These are phyloP conservation scores for Kingdonia uniflora DNA, from an alignment of 164 flowering plant genomes.

Conservation along the genomic window DNA sequence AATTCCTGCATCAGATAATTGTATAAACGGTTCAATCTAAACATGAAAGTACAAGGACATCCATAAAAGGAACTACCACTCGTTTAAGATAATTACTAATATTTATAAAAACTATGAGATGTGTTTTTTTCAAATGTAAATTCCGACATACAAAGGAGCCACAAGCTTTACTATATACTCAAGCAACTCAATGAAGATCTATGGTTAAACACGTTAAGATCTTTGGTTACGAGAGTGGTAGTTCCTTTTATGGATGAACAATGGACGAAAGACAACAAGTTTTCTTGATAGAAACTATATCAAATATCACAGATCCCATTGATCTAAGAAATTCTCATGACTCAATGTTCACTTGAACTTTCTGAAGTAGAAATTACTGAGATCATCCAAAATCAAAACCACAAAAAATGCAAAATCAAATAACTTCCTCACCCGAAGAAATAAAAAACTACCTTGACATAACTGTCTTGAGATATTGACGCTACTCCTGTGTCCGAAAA, in stretches of 20 bases:
- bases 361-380: not conserved
- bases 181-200: not conserved
- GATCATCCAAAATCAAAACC: not conserved
- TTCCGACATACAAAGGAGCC: not conserved
- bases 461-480: slow-evolving; percentile 7
- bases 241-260: too few relatives aligned
- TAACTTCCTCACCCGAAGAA: not conserved
- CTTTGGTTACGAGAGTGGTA: too few relatives aligned
- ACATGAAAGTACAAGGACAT: not conserved
- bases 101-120: not conserved
- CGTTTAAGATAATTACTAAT: not conserved
- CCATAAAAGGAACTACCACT: not conserved
- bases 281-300: too few relatives aligned
- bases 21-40: not conserved
- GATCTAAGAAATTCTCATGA: not conserved
- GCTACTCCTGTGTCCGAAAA: slow-evolving; percentile 3
- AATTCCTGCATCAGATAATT: slow-evolving; percentile 21
- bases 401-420: not conserved
- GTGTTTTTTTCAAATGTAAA: not conserved
- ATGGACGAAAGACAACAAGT: too few relatives aligned
- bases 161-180: not conserved
- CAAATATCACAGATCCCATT: not conserved
- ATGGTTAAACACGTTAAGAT: too few relatives aligned
- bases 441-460: slow-evolving; percentile 5
- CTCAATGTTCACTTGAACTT: not conserved